Conservation (phyloP, 2,329 filamentous ascomycete species). For the Sporothrix humicola region DNA sequence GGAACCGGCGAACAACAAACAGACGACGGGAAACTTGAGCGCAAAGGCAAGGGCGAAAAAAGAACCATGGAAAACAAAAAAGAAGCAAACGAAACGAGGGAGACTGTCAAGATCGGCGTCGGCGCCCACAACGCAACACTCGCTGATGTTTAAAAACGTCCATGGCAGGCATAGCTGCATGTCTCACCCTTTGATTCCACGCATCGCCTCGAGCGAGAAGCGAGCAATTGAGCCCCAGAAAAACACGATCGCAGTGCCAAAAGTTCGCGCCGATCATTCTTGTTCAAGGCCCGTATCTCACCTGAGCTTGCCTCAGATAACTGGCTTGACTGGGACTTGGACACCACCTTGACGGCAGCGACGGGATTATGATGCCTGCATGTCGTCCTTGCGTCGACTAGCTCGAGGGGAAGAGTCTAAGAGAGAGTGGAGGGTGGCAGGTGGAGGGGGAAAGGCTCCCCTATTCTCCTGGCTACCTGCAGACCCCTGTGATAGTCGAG, state of each 20-base stretch:
- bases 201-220: slow-evolving; percentile 8
- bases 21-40: neutral
- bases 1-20: neutral
- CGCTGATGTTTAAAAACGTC: neutral
- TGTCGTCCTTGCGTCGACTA: slow-evolving; percentile 25
- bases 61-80: neutral
- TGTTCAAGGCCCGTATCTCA: neutral
- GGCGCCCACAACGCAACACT: neutral
- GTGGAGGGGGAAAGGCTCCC: neutral
- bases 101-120: slow-evolving; percentile 12
- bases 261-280: slow-evolving; percentile 14
- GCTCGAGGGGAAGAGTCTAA: slow-evolving; percentile 8
- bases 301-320: neutral
- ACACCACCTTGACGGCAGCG: slow-evolving; percentile 13
- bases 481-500: slow-evolving; percentile 26
- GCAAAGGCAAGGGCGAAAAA: neutral
- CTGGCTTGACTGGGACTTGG: too few relatives aligned
- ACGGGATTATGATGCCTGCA: slow-evolving; percentile 14
- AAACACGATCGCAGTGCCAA: neutral
- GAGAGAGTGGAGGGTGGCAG: slow-evolving; percentile 13
- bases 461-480: slow-evolving; percentile 27
- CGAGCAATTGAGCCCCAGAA: neutral
- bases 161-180: slow-evolving; percentile 15
- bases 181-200: slow-evolving; percentile 15
- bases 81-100: neutral